These are phyloP conservation scores for Monosporascus sp. DNA, from an alignment of 2,329 filamentous ascomycete genomes.

Conservation along the genomic window DNA sequence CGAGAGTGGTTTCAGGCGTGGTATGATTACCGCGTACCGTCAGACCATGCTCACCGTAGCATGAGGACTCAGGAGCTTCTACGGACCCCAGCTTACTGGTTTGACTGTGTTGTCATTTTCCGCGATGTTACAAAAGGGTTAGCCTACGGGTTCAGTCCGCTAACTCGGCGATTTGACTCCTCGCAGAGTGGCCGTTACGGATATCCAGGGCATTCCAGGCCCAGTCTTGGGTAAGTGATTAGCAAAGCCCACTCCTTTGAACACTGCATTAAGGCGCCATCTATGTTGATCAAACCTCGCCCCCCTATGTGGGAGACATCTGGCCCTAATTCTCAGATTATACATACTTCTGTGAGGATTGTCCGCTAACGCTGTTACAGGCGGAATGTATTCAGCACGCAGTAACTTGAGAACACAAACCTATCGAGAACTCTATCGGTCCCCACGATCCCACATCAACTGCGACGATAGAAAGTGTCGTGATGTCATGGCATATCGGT, in stretches of 20 bases:
- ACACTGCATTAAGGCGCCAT: too few species aligned
- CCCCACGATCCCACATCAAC: neutral
- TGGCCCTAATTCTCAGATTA: neutral
- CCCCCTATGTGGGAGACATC: too few species aligned
- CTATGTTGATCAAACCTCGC: too few species aligned
- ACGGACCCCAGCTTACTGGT: conserved; percentile 2
- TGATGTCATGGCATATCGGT: neutral
- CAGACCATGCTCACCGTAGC: too few species aligned
- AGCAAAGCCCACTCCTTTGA: too few species aligned
- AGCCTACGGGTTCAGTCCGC: neutral
- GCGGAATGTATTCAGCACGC: neutral
- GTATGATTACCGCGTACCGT: neutral
- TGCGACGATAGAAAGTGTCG: neutral
- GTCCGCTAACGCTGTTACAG: neutral
- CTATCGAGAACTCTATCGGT: neutral
- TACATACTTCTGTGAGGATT: neutral
- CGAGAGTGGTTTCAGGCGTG: neutral
- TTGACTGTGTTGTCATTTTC: conserved; percentile 1
- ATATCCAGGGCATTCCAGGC: conserved; percentile 1
- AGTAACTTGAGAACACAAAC: neutral
- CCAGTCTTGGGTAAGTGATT: neutral
- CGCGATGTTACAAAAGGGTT: neutral
- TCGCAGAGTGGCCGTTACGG: neutral
- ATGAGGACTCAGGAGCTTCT: neutral
- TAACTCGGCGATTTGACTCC: neutral